Conservation (phyloP, 768 basidiomycete species). For the Auriculariales sp. region DNA sequence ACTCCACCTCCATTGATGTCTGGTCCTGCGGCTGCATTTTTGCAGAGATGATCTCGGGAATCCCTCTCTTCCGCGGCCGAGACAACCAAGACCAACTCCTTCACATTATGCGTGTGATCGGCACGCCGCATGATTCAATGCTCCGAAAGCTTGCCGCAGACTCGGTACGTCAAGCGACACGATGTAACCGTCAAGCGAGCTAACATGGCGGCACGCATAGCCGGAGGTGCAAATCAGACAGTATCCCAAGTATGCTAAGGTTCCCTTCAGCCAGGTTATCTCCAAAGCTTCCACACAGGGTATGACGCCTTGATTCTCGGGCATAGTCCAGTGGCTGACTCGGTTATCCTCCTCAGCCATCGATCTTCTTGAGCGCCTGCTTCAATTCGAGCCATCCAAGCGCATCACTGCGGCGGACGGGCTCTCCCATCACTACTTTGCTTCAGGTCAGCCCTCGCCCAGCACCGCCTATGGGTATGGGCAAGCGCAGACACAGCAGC, state of each 20-base stretch:
- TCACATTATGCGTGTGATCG: slow-evolving; percentile 94
- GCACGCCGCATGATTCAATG: slow-evolving; percentile 81
- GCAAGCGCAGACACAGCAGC: slow-evolving; percentile 33
- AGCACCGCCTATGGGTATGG: slow-evolving; percentile 13
- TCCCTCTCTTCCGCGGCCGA: slow-evolving; percentile 89
- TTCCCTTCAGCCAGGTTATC: slow-evolving; percentile 66
- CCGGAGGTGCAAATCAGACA: slow-evolving; percentile 75
- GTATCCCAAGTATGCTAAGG: slow-evolving; percentile 77
- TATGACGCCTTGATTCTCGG: slow-evolving; percentile 21
- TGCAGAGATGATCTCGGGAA: slow-evolving; percentile 97
- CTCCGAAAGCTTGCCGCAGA: slow-evolving; percentile 81
- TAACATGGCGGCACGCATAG: slow-evolving; percentile 19
- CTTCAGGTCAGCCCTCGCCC: slow-evolving; percentile 22
- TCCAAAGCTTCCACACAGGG: slow-evolving; percentile 75
- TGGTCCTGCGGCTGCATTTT: slow-evolving; percentile 99
- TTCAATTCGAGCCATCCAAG: slow-evolving; percentile 91
- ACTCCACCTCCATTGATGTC: slow-evolving; percentile 95
- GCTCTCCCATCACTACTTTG: slow-evolving; percentile 85
- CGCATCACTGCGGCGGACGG: slow-evolving; percentile 87
- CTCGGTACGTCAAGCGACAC: slow-evolving; percentile 42
- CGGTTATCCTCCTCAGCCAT: slow-evolving; percentile 40
- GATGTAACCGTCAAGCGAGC: neutral
- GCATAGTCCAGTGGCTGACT: neutral
- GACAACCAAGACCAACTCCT: slow-evolving; percentile 97
- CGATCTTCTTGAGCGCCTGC: slow-evolving; percentile 83